Evolutionary conservation across 2,329 filamentous ascomycete species (phyloP), one percentile per base, ranked within the genome.

Genomic region (Podosphaera leucotricha): DNA sequence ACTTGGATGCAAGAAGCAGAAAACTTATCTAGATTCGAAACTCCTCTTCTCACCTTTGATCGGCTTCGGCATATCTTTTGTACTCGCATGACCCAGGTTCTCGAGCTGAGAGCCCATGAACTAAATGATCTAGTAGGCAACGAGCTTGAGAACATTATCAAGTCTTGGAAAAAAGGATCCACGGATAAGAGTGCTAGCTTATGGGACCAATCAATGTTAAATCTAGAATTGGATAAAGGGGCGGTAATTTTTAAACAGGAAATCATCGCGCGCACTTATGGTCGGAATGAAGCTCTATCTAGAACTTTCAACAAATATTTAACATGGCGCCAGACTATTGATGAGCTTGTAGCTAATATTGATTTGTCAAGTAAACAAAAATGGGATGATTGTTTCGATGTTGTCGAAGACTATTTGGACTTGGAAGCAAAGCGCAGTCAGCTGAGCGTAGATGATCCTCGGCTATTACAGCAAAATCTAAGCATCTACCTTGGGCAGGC

Each of bases 1-100:
- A 70, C 79, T 10, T 90, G 84, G 80, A 76, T 92, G 45, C 66
- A 73, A 18, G 73, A 79, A 44, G 72, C 75, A 19, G 69, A 70
- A 33, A 71, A 72, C 44, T 71, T 71, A 51, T 65, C 70, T 53
- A 76, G 78, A 30, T 67, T 86, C 54, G 69, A 86, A 57, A n/a
- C 22, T 41, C 70, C 77, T 1, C 68, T 71, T 3, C 66, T 74
- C 40, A 71, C 90, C 53, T 69, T 86, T 8, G 68, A 81, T 52
- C 67, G 71, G 10, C 62, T 92, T 38, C 71, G 83, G 22, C 65
- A 70, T 30, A 68, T 71, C 3, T 71, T 92, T 59, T 85, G 84
- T 54, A 63, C 66, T 26, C 76, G 77, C 43, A 66, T 90, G 47
- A 65, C 74, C 26, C 60, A 64, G 3, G 69, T 85, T 6, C 59